phyloP scores from a whole-genome alignment of 371 early-diverging fungal species.

The Rhizopus arrhizus region DNA sequence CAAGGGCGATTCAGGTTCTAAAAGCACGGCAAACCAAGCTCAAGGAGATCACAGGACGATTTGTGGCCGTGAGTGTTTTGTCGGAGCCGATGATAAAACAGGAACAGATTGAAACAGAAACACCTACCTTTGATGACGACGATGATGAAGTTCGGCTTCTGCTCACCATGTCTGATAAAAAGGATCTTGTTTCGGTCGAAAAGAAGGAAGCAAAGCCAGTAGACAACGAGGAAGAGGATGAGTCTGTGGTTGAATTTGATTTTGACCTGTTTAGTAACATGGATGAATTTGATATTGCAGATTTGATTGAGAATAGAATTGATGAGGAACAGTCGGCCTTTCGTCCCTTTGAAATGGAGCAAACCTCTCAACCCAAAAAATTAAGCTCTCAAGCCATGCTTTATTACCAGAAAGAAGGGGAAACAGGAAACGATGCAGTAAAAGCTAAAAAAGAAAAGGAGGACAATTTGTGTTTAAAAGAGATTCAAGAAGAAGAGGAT shows the following conservation, averaged over 20 bases:
- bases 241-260: slow-evolving; percentile 11
- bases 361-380: background rate
- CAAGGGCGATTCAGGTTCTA: slow-evolving; percentile 5
- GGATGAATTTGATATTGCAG: slow-evolving; percentile 9
- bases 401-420: background rate
- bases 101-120: background rate
- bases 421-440: background rate
- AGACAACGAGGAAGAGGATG: background rate
- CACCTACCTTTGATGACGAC: background rate
- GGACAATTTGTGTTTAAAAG: background rate
- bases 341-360: background rate
- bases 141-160: background rate
- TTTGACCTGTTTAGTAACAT: slow-evolving; percentile 11
- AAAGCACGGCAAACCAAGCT: slow-evolving; percentile 13
- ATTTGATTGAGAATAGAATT: slow-evolving; percentile 18
- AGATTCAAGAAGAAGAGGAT: background rate
- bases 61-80: background rate
- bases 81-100: background rate
- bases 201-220: background rate
- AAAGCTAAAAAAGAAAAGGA: background rate
- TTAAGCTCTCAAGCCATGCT: background rate
- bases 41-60: slow-evolving; percentile 15
- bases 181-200: background rate
- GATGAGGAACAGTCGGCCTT: background rate
- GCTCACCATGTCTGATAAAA: background rate